Conservation (phyloP, 2,329 filamentous ascomycete species). For the Fusarium chaquense region DNA sequence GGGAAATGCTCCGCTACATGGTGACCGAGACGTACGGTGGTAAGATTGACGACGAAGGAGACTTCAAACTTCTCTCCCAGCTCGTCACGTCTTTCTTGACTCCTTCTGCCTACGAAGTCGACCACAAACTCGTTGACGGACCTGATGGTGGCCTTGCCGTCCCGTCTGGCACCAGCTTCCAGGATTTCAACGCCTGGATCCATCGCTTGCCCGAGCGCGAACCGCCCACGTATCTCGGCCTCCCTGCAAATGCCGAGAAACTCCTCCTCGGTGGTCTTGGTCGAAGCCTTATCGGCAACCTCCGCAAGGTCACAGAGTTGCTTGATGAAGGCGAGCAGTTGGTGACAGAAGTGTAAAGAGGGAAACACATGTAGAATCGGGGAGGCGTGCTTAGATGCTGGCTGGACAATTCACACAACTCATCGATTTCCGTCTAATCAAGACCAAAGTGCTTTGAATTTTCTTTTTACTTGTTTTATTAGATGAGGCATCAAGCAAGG, state of each 20-base stretch:
- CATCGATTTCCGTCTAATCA: constrained; percentile 6
- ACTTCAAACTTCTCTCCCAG: constrained; percentile 78
- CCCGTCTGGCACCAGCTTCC: constrained; percentile 82
- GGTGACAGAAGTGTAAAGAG: constrained; percentile 71
- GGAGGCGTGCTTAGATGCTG: neutral
- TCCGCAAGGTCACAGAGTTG: constrained; percentile 86
- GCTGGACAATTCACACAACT: neutral
- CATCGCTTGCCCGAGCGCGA: constrained; percentile 92
- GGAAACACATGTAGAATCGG: neutral
- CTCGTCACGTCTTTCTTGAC: constrained; percentile 86
- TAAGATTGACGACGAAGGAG: constrained; percentile 92
- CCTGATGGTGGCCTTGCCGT: constrained; percentile 74
- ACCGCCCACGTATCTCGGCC: constrained; percentile 91
- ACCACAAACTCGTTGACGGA: constrained; percentile 86
- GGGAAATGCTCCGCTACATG: constrained; percentile 93
- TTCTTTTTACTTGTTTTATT: constrained; percentile 20
- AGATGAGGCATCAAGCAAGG: constrained; percentile 29
- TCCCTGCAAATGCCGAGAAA: constrained; percentile 97
- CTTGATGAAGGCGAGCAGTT: constrained; percentile 95
- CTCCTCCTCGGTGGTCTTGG: constrained; percentile 90
- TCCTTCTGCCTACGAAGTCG: constrained; percentile 89
- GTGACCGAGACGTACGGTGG: constrained; percentile 96
- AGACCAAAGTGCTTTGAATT: constrained; percentile 1
- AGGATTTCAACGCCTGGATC: constrained; percentile 92
- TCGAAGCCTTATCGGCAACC: constrained; percentile 82